Evolutionary conservation across 148 eudicot species (phyloP).

Genomic region (Chenopodium quinoa): DNA sequence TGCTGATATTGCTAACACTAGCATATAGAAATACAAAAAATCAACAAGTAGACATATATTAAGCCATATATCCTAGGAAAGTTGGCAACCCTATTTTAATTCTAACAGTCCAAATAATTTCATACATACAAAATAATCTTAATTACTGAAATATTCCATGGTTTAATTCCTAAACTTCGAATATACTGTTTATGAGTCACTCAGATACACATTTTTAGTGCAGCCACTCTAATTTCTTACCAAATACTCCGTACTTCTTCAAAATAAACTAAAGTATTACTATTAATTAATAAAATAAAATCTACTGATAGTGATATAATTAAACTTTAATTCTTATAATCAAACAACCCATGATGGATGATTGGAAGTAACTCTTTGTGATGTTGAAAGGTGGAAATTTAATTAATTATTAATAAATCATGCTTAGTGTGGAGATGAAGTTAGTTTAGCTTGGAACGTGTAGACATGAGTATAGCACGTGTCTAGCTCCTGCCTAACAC

Average conservation of each 20-base stretch:
- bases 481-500: conserved; percentile 19
- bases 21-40: no score
- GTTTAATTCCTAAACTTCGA: not conserved
- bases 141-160: not conserved
- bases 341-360: not conserved
- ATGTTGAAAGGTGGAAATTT: not conserved
- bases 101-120: not conserved
- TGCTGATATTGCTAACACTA: no score
- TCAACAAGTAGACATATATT: not conserved
- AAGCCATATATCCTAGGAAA: not conserved
- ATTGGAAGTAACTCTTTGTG: not conserved
- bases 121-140: not conserved
- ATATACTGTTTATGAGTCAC: not conserved
- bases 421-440: not conserved
- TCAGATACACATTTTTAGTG: not conserved
- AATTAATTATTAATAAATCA: not conserved
- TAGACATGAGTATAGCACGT: conserved; percentile 13
- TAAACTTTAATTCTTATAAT: not conserved
- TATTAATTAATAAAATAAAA: not conserved
- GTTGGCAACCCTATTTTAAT: not conserved
- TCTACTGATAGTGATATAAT: not conserved
- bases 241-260: not conserved
- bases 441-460: conserved; percentile 23
- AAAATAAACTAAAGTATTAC: not conserved
- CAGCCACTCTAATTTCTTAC: not conserved